Base-by-base conservation (phyloP, 2,329 filamentous ascomycete genomes). In the Trichoderma harzianum region DNA sequence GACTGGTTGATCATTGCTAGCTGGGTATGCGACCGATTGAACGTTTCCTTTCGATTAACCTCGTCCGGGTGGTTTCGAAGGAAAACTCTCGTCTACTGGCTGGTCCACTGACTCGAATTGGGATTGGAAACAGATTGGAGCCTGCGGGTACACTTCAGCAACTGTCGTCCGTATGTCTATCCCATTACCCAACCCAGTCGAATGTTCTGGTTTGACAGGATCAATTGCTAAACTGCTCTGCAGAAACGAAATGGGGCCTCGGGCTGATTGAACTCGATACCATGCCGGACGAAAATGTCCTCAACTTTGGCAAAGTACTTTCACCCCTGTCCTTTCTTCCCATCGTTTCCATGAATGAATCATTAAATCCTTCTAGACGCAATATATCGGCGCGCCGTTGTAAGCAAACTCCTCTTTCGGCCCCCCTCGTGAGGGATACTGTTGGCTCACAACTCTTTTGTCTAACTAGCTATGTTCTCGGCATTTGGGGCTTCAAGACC, bases 401-500 rank as follows among this genome's bases (percentile, higher is more conserved):
- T 84, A 75, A 75, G 80, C 70, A 26, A n/a, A 21, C 18, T 16
- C 4, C 43, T 24, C 3, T 63, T 24, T 5, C n/a, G 14, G 3
- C 3, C 2, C 18, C 2, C 18, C 14, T 30, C 18, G 7, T n/a
- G 18, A 28, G 34, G 1, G 28, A 28, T n/a, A 14, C 7, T 11
- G 14, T 28, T 67, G 21, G 4, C 66, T 69, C 57, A 69, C 26
- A 7, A 16, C 8, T 36, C 12, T 11, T 61, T 11, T 73, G 12
- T 68, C 32, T 65, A 5, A 73, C 55, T 30, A 84, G 82, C 30
- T 84, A 84, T 68, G 80, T 84, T 24, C 73, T 77, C 12, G 80
- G 80, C 43, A 84, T 86, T 28, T 78, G 85, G 3, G 82, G 81
- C 1, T 86, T 86, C 76, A 86, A 86, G 70, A 76, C 85, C 24